phyloP scores from a whole-genome alignment of 306 rosid genomes.

The Pachyrhizus erosus region DNA sequence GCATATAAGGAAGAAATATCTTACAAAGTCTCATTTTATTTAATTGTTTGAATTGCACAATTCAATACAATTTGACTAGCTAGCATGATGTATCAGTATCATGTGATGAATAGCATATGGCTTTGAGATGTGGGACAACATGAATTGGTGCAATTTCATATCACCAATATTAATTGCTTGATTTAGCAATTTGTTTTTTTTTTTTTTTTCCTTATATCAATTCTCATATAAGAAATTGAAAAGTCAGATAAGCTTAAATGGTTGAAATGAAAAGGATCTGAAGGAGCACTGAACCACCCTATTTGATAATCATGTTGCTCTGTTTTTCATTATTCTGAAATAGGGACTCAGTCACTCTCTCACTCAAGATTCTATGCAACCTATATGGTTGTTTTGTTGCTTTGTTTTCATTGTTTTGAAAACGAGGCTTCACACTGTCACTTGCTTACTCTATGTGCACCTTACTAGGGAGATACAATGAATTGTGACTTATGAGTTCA shows the following conservation, averaged over 20 bases:
- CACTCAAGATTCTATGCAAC: neutral
- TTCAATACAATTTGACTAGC: neutral
- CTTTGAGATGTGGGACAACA: neutral
- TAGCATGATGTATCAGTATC: neutral
- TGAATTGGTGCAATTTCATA: neutral
- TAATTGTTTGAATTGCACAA: neutral
- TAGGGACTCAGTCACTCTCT: neutral
- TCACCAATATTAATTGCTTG: neutral
- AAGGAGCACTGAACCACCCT: neutral
- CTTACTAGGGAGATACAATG: neutral
- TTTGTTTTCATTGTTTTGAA: neutral
- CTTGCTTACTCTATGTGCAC: neutral
- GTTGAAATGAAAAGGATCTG: neutral
- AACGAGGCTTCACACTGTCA: neutral
- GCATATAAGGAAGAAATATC: slow-evolving; percentile 9
- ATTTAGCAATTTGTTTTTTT: neutral
- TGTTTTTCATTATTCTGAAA: neutral
- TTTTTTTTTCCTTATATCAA: neutral
- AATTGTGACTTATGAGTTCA: neutral
- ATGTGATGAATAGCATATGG: neutral
- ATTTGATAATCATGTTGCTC: neutral
- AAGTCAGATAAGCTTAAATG: neutral
- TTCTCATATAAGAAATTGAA: neutral
- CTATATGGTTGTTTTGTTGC: neutral
- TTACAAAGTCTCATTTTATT: neutral